Evolutionary conservation across 2,329 filamentous ascomycete genomes (phyloP).

Genomic region (Drechslerella dactyloides): DNA sequence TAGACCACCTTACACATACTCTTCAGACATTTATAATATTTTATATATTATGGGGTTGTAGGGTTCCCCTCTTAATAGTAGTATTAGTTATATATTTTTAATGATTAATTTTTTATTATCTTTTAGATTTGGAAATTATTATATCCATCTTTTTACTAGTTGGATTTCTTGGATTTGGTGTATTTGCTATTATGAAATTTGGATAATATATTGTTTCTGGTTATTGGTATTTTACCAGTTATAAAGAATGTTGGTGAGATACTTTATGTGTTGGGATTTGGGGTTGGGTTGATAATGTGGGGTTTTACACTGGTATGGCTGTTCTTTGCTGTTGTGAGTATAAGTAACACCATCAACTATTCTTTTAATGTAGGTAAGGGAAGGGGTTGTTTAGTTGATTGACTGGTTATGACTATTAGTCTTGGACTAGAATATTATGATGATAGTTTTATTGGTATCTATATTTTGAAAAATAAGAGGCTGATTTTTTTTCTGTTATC

Average conservation of each 20-base stretch:
- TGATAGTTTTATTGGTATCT: no score
- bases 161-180: conserved; percentile 71
- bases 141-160: conserved; percentile 72
- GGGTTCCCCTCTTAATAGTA: conserved; percentile 67
- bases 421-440: no score
- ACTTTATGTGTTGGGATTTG: conserved; percentile 66
- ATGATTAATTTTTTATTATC: conserved; percentile 69
- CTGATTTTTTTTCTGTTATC: no score
- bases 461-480: no score
- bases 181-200: conserved; percentile 64
- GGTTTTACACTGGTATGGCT: conserved; percentile 65
- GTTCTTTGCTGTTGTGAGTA: conserved; percentile 63
- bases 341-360: conserved; percentile 60
- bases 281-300: conserved; percentile 65
- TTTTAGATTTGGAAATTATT: conserved; percentile 71
- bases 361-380: conserved; percentile 70
- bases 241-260: conserved; percentile 61
- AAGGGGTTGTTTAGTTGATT: no score
- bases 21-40: conserved; percentile 68
- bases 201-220: conserved; percentile 55
- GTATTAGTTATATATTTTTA: conserved; percentile 65
- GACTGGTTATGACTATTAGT: no score
- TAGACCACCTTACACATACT: conserved; percentile 60
- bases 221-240: conserved; percentile 58
- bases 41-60: conserved; percentile 73